Base-by-base conservation (phyloP, 331 rosid genomes). In the Saraca asoca region DNA sequence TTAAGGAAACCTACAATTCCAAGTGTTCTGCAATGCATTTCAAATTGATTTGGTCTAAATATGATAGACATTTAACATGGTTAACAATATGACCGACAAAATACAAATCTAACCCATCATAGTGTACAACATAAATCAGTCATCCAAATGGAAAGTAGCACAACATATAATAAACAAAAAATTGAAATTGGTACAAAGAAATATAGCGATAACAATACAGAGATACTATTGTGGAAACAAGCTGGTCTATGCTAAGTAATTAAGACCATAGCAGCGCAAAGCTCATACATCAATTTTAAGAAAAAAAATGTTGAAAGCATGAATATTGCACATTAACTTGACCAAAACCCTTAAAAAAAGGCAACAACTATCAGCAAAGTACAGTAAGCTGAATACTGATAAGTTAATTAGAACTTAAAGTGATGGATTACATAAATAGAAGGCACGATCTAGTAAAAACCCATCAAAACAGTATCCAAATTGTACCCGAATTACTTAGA, bases 391-490 rank as follows among this genome's bases (percentile, higher is more conserved):
- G 33, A 57, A 69, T 2, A 33, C 35, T 20, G 15, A 51, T 5
- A 58, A 16, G 9, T 9, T 51, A 72, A 66, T 12, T 45, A 68
- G 20, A 43, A 67, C 34, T 51, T 65, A 44, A 76, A 51, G 67
- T 17, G 53, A 57, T 17, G 31, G 19, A 34, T 48, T 11, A 15
- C 48, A 54, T 6, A 53, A 7, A 58, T 31, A 68, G 43, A 13
- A 76, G 10, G 56, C 58, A 44, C 61, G 73, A 80, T 66, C 44
- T 53, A 50, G 31, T 48, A 42, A 59, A 67, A 34, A 74, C 18
- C 20, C 5, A 37, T 49, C n/a, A 59, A 68, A 31, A 38, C 14
- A 52, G 19, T 60, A 50, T 7, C 34, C 24, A 12, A 56, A 58
- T 7, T 41, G 37, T 51, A 18, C 66, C 15, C 15, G 0, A 60